phyloP scores from a whole-genome alignment of 2,329 filamentous ascomycete species.

The Trichoderma polysporum region DNA sequence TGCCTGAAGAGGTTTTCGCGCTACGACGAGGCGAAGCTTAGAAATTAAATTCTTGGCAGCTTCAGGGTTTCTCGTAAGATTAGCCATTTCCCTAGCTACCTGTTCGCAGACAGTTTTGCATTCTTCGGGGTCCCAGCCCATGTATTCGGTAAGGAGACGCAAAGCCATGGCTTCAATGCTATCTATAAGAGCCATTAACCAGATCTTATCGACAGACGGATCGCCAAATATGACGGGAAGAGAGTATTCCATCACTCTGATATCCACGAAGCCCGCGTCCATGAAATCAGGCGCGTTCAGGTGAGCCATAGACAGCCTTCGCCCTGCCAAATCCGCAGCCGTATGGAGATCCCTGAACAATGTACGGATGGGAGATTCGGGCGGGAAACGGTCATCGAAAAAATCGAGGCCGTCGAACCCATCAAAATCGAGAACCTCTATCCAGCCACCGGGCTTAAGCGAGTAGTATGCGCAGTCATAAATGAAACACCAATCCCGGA shows the following conservation, averaged over 20 bases:
- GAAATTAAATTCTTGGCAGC: conserved; percentile 45
- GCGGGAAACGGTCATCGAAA: conserved; percentile 41
- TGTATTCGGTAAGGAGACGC: conserved; percentile 52
- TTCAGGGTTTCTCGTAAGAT: conserved; percentile 47
- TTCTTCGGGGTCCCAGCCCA: conserved; percentile 52
- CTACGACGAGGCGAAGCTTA: conserved; percentile 50
- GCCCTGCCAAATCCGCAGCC: conserved; percentile 46
- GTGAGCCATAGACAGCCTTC: conserved; percentile 46
- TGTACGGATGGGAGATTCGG: conserved; percentile 45
- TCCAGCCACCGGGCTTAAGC: conserved; percentile 57
- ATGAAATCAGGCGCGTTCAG: conserved; percentile 46
- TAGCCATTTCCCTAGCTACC: conserved; percentile 49
- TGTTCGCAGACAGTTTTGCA: conserved; percentile 48
- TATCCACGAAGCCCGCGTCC: conserved; percentile 53
- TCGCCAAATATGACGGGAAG: conserved; percentile 50
- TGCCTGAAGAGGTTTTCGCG: conserved; percentile 47
- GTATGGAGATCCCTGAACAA: conserved; percentile 43
- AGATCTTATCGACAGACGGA: conserved; percentile 50
- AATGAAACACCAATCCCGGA: conserved; percentile 55
- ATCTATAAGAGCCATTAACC: conserved; percentile 53
- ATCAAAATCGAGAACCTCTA: conserved; percentile 57
- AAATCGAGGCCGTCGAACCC: conserved; percentile 39
- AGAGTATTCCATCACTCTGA: conserved; percentile 47
- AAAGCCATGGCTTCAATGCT: conserved; percentile 50
- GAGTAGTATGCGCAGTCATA: conserved; percentile 54